Base-by-base conservation (phyloP, 805 yeast genomes). In the Candida sanyiensis region DNA sequence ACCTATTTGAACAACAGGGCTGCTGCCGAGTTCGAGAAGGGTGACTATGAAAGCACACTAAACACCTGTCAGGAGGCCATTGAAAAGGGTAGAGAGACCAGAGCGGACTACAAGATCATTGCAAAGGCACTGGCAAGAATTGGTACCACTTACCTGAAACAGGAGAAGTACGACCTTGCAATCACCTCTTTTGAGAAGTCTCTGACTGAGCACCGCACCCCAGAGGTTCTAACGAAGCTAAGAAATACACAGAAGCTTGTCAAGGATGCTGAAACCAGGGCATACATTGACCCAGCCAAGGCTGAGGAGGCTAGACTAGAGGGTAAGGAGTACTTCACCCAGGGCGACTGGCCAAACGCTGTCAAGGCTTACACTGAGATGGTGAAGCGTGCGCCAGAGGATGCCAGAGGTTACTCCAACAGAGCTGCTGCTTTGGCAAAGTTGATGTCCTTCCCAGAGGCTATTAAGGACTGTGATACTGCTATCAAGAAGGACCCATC, bases 391-490 rank as follows among this genome's bases (percentile, higher is more conserved):
- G 88, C 89, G n/a, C 99, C 99, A 41, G 78, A 78, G 40, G 97
- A 93, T 63, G 94, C 95, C 18, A 79, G 96, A 63, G 97, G 97
- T 42, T 93, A 88, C 64, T 88, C 95, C 25, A 93, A 93, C 70
- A 83, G 99, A 66, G 98, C 99, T 38, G 98, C 98, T 28, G 96
- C 96, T 2, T 75, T 83, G 59, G 81, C 95, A 33, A 93, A 93
- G 65, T 75, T 93, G 51, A 77, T 90, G 84, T 86, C 96, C 10
- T 93, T 90, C 83, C 97, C 97, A 15, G 97, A 90, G 51, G 97
- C 95, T 13, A 81, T 93, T 42, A 73, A 75, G 53, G 99, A 93
- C 66, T 88, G 97, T 70, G 85, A 90, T 56, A 61, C 66, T 42
- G 99, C 98, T 26, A 85, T 93, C 53, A 77, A 75, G 58, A 77